Evolutionary conservation across 192 early-diverging fungal genomes (phyloP), one percentile per base, ranked within the genome.

Genomic region (Coemansia aciculifera): DNA sequence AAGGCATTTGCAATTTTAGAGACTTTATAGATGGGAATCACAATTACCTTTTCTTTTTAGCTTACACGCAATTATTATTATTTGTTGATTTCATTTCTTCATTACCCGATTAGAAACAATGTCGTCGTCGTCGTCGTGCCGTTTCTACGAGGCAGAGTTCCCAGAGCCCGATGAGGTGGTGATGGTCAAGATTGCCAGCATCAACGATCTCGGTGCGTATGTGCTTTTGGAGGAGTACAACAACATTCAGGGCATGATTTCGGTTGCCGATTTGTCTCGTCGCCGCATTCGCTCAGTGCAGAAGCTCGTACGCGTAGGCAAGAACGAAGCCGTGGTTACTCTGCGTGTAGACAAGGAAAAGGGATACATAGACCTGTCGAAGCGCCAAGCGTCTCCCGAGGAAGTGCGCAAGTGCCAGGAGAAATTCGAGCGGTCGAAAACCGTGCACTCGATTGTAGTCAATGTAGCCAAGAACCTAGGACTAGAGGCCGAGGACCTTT

Each of bases 361-460:
- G 81, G 94, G 96, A 31, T 99, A 99, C 84, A 99, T 99, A 79
- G 97, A 99, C 83, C 78, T 99, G 74, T 96, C 95, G 7, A 99
- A 99, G 88, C 89, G 94, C 75, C 87, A 92, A 68, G 94, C 95
- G 42, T 88, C 89, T 15, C 86, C 91, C 11, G 95, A 96, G 72
- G 96, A 99, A 68, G 87, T 93, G 19, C 85, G 85, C 38, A 89
- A 92, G 75, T 97, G 95, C 80, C 92, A 95, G 73, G 96, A 98
- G 67, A 90, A 90, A 74, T 98, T 88, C 87, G 90, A 91, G 74
- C 97, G 96, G 81, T 95, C 95, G 37, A 96, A 95, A 75, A 89
- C 91, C 63, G 77, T 79, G 27, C 79, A 84, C 63, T 65, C 78
- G 15, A 83, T 85, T 17, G 66, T 84, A 29, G 74, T 59, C 21